Conservation (phyloP, 192 early-diverging fungal species). For the Spizellomyces sp. region DNA sequence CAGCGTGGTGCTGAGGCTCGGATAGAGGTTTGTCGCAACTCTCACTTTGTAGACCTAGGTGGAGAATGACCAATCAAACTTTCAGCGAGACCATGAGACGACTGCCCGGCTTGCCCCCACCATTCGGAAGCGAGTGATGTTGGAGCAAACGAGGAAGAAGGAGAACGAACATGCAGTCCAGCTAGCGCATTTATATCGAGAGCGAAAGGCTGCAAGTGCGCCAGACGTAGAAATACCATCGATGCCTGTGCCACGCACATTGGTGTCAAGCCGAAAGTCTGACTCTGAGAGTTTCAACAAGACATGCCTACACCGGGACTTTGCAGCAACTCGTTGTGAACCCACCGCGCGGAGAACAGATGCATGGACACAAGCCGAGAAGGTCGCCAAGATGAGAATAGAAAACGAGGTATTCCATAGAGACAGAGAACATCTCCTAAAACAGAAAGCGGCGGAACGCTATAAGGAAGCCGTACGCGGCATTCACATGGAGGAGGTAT, state of each 20-base stretch:
- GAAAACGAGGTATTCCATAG: background rate
- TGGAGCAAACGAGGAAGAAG: background rate
- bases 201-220: background rate
- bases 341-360: conserved; percentile 1
- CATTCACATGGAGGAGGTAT: background rate
- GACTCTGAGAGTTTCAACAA: background rate
- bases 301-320: background rate
- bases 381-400: background rate
- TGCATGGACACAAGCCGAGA: conserved; percentile 1
- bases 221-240: background rate
- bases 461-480: conserved; percentile 1
- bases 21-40: background rate
- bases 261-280: background rate
- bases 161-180: background rate
- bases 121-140: background rate
- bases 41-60: background rate
- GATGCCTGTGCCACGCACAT: background rate
- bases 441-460: background rate
- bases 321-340: background rate
- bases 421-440: background rate
- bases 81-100: background rate
- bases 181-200: background rate
- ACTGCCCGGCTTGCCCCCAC: background rate
- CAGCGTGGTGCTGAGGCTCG: background rate
- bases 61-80: background rate